A percentile compares a stretch with the other conserved stretches of the same genome.
phyloP scores from a whole-genome alignment of 2,329 filamentous ascomycete genomes.

The Penicillium sp. region DNA sequence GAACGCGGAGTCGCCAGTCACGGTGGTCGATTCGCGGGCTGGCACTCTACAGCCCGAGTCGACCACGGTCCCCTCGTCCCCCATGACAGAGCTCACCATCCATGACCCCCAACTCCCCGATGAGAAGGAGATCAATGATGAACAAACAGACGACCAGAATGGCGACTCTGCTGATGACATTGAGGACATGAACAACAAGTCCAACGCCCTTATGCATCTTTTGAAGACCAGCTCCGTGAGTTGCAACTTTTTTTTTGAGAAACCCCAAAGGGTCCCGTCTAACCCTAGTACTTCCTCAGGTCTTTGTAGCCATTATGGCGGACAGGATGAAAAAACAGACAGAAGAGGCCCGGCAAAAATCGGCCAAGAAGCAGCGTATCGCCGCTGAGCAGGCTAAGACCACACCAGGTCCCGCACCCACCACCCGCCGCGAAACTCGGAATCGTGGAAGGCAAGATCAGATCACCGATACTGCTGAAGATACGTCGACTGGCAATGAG shows the following conservation, averaged over 20 bases:
- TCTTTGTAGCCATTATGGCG: conserved; percentile 51
- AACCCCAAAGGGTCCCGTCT: background rate
- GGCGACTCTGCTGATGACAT: conserved; percentile 29
- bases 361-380: conserved; percentile 32
- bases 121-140: conserved; percentile 8
- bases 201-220: conserved; percentile 46
- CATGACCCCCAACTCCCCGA: too few relatives aligned
- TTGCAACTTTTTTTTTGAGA: conserved; percentile 1
- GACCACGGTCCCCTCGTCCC: conserved; percentile 33
- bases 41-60: conserved; percentile 29
- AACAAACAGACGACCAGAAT: conserved; percentile 17
- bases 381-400: conserved; percentile 29
- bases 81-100: conserved; percentile 21
- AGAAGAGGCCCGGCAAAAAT: conserved; percentile 41
- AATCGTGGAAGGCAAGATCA: background rate
- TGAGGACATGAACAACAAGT: conserved; percentile 45
- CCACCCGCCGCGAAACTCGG: conserved; percentile 23
- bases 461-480: too few relatives aligned
- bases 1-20: conserved; percentile 26
- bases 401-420: conserved; percentile 7
- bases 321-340: conserved; percentile 51
- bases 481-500: too few relatives aligned
- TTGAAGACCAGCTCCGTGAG: conserved; percentile 47
- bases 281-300: conserved; percentile 26
- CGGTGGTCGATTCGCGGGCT: conserved; percentile 27